Percentiles rank a stretch among this genome's conserved stretches.
phyloP scores from a whole-genome alignment of 108 stramenopile species.

The Conticribra guillardii region DNA sequence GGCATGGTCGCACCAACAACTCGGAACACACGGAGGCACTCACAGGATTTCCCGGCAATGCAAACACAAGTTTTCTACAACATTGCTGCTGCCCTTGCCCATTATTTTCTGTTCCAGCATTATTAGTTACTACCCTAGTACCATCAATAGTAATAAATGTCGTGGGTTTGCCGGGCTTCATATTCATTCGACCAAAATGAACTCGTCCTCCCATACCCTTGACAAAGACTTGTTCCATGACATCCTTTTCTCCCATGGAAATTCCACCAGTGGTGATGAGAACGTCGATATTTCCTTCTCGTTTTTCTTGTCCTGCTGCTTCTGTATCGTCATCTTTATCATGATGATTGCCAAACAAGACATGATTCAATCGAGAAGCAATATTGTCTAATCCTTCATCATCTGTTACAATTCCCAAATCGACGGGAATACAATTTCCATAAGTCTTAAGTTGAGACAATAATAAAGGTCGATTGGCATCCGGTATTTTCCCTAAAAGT shows the following conservation, averaged over 20 bases:
- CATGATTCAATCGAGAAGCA: slow-evolving; percentile 9
- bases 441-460: slow-evolving; percentile 58
- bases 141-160: slow-evolving; percentile 86
- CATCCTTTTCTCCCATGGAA: slow-evolving; percentile 88
- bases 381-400: slow-evolving; percentile 53
- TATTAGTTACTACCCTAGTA: slow-evolving; percentile 3
- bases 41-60: slow-evolving; percentile 97
- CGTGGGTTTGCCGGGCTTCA: slow-evolving; percentile 98
- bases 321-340: slow-evolving; percentile 23
- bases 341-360: slow-evolving; percentile 39
- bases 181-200: slow-evolving; percentile 91
- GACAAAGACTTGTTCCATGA: slow-evolving; percentile 68
- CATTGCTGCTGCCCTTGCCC: too few relatives aligned
- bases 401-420: slow-evolving; percentile 86
- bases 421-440: slow-evolving; percentile 60
- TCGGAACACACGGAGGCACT: slow-evolving; percentile 88
- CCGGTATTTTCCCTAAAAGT: slow-evolving; percentile 73
- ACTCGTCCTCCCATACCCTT: slow-evolving; percentile 61
- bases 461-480: slow-evolving; percentile 91
- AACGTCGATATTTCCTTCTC: slow-evolving; percentile 76
- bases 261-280: slow-evolving; percentile 94
- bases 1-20: slow-evolving; percentile 87
- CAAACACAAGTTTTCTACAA: slow-evolving; percentile 56
- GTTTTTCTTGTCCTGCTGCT: too few relatives aligned
- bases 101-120: too few relatives aligned